These are phyloP conservation scores for Boletus vinaceobasis DNA, from an alignment of 768 basidiomycete genomes.

Conservation along the genomic window DNA sequence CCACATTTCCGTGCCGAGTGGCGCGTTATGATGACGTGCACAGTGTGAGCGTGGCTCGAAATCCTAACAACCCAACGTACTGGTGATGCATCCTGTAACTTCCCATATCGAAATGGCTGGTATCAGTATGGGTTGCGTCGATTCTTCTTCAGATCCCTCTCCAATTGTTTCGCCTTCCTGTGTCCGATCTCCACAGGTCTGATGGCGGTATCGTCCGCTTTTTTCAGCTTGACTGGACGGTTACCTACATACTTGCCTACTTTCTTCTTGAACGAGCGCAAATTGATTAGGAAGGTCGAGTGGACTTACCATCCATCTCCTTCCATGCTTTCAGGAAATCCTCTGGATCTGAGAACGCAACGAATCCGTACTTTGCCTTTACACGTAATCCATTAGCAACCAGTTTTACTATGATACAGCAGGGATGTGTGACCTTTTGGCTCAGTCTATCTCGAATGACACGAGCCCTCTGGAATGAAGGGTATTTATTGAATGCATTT, in stretches of 20 bases:
- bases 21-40: slow-evolving; percentile 7
- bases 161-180: slow-evolving; percentile 86
- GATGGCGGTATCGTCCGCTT: slow-evolving; percentile 83
- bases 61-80: slow-evolving; percentile 28
- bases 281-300: background rate
- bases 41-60: slow-evolving; percentile 24
- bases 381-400: slow-evolving; percentile 6
- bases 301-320: slow-evolving; percentile 89
- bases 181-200: slow-evolving; percentile 92
- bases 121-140: slow-evolving; percentile 75
- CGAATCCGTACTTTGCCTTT: slow-evolving; percentile 95
- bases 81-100: slow-evolving; percentile 10
- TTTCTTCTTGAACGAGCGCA: slow-evolving; percentile 2
- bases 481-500: slow-evolving; percentile 90
- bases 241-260: slow-evolving; percentile 98
- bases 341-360: slow-evolving; percentile 97
- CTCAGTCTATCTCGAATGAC: slow-evolving; percentile 94
- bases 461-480: slow-evolving; percentile 91
- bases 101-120: background rate
- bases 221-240: slow-evolving; percentile 93
- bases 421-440: slow-evolving; percentile 65
- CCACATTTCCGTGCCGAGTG: slow-evolving; percentile 3
- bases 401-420: background rate
- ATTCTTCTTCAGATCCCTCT: slow-evolving; percentile 90
- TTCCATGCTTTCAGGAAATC: slow-evolving; percentile 99